Evolutionary conservation across 1,139 yeast species (phyloP).

Genomic region (Suhomyces bokatorum): DNA sequence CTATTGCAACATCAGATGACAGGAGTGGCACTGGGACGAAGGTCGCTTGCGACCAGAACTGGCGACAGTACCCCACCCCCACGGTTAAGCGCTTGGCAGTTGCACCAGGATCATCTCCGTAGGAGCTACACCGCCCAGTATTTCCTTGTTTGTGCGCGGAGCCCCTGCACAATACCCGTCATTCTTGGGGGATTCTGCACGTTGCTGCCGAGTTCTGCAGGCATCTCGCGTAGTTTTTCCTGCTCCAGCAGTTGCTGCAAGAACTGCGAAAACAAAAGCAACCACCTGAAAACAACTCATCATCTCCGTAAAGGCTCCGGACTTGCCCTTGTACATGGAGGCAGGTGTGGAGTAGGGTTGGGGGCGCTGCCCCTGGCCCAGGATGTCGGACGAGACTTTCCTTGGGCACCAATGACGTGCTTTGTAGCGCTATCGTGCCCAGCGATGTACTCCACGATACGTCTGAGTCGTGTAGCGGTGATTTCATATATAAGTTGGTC

Average conservation of each 20-base stretch:
- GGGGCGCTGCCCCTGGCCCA: slow-evolving; percentile 1
- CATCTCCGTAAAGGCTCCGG: not conserved
- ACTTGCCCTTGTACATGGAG: not conserved
- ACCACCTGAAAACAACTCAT: not conserved
- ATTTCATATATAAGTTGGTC: slow-evolving; percentile 2
- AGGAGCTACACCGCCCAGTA: not conserved
- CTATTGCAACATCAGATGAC: no score
- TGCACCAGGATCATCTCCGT: not conserved
- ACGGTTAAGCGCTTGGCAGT: not conserved
- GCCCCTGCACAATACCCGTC: not conserved
- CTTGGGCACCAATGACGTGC: slow-evolving; percentile 4
- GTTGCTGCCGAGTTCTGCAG: not conserved
- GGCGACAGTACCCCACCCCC: not conserved
- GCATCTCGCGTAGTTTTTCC: slow-evolving; percentile 5
- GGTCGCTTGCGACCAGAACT: no score
- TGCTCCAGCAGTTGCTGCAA: not conserved
- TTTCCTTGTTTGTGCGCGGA: not conserved
- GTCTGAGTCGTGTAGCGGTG: slow-evolving; percentile 5
- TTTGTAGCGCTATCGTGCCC: slow-evolving; percentile 1
- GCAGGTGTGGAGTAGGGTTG: slow-evolving; percentile 2
- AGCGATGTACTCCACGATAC: slow-evolving; percentile 3
- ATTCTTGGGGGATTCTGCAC: not conserved
- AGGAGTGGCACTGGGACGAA: no score
- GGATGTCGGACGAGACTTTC: not conserved
- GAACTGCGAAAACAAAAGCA: slow-evolving; percentile 4